A percentile compares a stretch with the other conserved stretches of the same genome.
Conservation (phyloP, 2,329 filamentous ascomycete species). For the Fusarium chuoi region DNA sequence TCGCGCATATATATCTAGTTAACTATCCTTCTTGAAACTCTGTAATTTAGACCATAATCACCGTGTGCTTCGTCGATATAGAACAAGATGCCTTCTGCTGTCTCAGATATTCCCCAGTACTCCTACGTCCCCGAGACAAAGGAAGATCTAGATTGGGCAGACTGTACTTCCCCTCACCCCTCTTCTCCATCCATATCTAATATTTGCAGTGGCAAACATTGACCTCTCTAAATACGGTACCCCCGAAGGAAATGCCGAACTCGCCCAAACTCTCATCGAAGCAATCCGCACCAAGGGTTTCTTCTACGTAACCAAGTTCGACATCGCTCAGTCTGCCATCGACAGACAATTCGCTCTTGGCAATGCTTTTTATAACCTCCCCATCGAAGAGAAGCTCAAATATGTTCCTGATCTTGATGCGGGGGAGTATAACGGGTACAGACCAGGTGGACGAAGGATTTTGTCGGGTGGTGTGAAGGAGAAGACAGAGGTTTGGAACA, state of each 20-base stretch:
- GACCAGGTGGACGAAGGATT: conserved; percentile 56
- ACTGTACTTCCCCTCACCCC: conserved; percentile 38
- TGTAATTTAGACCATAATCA: too few species aligned
- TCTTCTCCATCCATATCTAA: not conserved
- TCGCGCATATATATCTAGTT: not conserved
- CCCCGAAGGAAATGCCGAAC: conserved; percentile 43
- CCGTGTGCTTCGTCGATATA: too few species aligned
- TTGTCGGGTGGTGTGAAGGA: conserved; percentile 52
- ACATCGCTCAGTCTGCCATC: conserved; percentile 66
- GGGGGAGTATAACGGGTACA: conserved; percentile 68
- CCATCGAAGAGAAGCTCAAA: conserved; percentile 69
- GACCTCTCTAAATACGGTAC: conserved; percentile 50
- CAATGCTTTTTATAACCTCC: conserved; percentile 62
- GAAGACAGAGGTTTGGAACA: conserved; percentile 53
- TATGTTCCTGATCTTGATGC: conserved; percentile 58
- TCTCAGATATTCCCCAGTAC: conserved; percentile 38
- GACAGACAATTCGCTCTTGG: conserved; percentile 69
- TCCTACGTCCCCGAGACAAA: conserved; percentile 51
- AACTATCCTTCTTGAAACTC: not conserved
- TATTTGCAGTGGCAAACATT: conserved; percentile 45
- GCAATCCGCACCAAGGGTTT: conserved; percentile 50
- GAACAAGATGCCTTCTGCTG: not conserved
- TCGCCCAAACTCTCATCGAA: conserved; percentile 46
- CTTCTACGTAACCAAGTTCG: conserved; percentile 64
- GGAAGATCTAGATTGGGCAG: conserved; percentile 52